Base-by-base conservation (phyloP, 495 filamentous ascomycete species). In the Margaritispora aquatica region DNA sequence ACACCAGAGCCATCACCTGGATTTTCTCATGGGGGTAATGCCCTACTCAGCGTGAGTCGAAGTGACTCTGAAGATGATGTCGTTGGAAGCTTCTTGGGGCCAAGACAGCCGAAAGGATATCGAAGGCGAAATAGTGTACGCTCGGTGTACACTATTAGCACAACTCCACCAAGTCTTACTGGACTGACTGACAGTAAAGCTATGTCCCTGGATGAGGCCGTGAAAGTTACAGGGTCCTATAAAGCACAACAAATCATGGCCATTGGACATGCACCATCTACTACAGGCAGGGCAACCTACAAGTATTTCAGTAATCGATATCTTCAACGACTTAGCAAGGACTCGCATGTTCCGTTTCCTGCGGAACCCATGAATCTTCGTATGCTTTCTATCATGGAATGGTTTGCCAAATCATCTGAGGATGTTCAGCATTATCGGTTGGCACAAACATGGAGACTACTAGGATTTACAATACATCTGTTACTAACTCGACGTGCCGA, bases 371-470 rank as follows among this genome's bases (percentile, higher is more conserved):
- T 59, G 11, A 56, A 61, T 41, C 65, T 71, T 11, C 75, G 79
- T 11, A 68, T 87, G 29, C 64, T 75, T 9, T 65, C 68, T 1
- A 84, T 84, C 15, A 71, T 88, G 1, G 78, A 84, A 55, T 73
- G 76, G 26, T 91, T 87, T 71, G 86, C 86, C 11, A 73, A 70
- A 51, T 75, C 82, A 51, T 82, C 86, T 3, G 82, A 86, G 61
- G 74, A 76, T 17, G 73, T 80, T 24, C 79, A 79, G 24, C 74
- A 84, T 57, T 80, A 82, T 63, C 82, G 83, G 15, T 71, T 90
- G 13, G 84, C 88, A 8, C 88, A 90, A 65, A 89, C 86, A 2
- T 92, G 88, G 88, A 83, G 84, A 34, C 79, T 90, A 29, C 68
- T 90, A 19, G 83, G 80, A 21, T 84, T 80, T 57, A 81, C 82